These are phyloP conservation scores for Aspergillus ustus DNA, from an alignment of 2,329 filamentous ascomycete genomes.

Conservation along the genomic window DNA sequence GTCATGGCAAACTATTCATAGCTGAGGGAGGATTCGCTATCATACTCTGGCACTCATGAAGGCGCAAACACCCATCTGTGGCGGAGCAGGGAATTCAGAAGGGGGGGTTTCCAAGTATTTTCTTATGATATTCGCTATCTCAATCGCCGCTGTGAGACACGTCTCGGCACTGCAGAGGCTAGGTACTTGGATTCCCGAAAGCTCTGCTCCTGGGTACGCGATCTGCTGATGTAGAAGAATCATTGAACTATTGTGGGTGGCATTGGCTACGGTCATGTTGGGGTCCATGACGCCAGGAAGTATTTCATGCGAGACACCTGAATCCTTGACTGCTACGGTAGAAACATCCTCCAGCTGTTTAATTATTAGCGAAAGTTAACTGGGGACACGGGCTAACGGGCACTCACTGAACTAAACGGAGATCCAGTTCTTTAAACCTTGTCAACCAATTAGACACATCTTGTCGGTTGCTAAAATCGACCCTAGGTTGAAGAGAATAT, in stretches of 20 bases:
- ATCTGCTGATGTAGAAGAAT: conserved; percentile 56
- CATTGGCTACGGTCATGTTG: conserved; percentile 55
- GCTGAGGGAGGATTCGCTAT: too few species aligned
- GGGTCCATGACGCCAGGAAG: conserved; percentile 46
- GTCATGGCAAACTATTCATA: too few species aligned
- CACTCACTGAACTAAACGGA: conserved; percentile 46
- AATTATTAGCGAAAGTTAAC: not conserved
- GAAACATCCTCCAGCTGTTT: conserved; percentile 49
- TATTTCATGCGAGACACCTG: conserved; percentile 8
- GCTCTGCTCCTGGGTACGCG: conserved; percentile 46
- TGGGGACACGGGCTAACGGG: too few species aligned
- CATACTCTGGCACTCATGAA: conserved; percentile 39
- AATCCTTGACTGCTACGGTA: conserved; percentile 48
- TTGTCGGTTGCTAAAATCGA: conserved; percentile 45
- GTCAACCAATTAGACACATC: conserved; percentile 51
- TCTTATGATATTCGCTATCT: conserved; percentile 52
- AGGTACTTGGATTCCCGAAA: conserved; percentile 43
- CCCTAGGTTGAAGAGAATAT: conserved; percentile 51
- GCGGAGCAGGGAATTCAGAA: conserved; percentile 21
- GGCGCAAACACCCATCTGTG: conserved; percentile 53
- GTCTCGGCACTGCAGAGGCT: conserved; percentile 55
- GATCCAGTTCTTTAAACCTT: conserved; percentile 54
- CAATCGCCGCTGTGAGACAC: conserved; percentile 51
- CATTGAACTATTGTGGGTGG: conserved; percentile 57
- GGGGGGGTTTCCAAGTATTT: conserved; percentile 51